phyloP scores from a whole-genome alignment of 202 grass and related monocot species.

The Panicum hallii region DNA sequence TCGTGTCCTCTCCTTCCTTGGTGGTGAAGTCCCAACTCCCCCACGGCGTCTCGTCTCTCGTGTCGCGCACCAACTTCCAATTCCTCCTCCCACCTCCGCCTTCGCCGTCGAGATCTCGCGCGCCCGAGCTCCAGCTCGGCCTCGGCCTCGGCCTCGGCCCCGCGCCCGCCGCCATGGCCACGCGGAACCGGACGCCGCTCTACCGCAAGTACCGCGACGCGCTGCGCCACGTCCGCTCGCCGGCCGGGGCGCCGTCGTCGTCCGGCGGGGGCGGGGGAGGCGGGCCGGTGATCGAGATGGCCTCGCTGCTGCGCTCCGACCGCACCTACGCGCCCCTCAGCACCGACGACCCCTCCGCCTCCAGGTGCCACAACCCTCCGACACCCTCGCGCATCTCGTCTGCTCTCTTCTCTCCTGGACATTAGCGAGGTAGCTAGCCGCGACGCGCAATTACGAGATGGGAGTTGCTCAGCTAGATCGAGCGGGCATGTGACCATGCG shows the following conservation, averaged over 20 bases:
- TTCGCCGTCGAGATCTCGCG: conserved; percentile 49
- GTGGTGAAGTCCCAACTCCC: conserved; percentile 14
- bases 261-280: conserved; percentile 48
- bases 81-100: conserved; percentile 12
- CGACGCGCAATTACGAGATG: background rate
- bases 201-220: conserved; percentile 97
- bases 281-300: conserved; percentile 84
- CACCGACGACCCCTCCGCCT: conserved; percentile 78
- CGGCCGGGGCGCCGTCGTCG: conserved; percentile 51
- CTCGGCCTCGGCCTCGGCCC: conserved; percentile 4
- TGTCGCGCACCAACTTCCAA: conserved; percentile 53
- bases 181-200: conserved; percentile 81
- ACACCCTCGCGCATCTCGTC: background rate
- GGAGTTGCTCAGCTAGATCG: background rate
- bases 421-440: background rate
- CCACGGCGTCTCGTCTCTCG: background rate
- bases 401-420: background rate
- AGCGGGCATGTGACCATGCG: background rate
- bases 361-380: conserved; percentile 53
- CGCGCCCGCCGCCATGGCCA: conserved; percentile 67
- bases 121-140: background rate
- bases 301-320: conserved; percentile 72
- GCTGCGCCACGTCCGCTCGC: conserved; percentile 81
- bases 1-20: conserved; percentile 36
- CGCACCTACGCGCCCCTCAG: conserved; percentile 82